These are phyloP conservation scores for Bolboschoenoplectus hybrid DNA, from an alignment of 202 grass and related monocot species.

Conservation along the genomic window DNA sequence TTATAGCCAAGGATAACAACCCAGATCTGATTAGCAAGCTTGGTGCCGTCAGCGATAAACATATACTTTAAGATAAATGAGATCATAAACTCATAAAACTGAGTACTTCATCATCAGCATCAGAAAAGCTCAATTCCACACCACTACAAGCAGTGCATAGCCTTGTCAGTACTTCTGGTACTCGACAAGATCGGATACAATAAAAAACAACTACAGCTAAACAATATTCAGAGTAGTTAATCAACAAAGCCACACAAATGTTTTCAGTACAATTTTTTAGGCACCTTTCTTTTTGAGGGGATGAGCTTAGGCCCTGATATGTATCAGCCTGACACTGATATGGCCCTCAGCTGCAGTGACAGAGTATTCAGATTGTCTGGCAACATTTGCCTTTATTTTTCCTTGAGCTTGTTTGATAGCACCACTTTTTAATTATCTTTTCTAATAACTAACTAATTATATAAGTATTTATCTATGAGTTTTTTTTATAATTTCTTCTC, in stretches of 20 bases:
- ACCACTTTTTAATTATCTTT: background rate
- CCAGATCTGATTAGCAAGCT: no score
- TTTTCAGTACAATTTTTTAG: background rate
- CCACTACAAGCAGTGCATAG: background rate
- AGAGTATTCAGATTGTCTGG: background rate
- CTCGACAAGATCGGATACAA: background rate
- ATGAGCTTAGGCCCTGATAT: background rate
- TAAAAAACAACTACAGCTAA: background rate
- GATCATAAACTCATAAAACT: no score
- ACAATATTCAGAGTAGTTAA: background rate
- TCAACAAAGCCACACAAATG: background rate
- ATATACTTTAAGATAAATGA: no score
- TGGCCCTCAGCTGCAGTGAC: background rate
- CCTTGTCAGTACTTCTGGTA: background rate
- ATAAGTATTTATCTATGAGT: background rate
- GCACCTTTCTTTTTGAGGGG: background rate
- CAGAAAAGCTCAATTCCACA: no score
- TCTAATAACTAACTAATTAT: background rate
- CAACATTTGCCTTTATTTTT: background rate
- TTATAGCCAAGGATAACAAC: no score
- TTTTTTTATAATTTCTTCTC: background rate
- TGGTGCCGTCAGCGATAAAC: no score
- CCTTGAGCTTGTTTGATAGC: background rate
- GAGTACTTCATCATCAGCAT: no score
- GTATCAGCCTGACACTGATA: background rate